Base-by-base conservation (phyloP, 176 grass and related monocot species). In the Olyra latifolia region DNA sequence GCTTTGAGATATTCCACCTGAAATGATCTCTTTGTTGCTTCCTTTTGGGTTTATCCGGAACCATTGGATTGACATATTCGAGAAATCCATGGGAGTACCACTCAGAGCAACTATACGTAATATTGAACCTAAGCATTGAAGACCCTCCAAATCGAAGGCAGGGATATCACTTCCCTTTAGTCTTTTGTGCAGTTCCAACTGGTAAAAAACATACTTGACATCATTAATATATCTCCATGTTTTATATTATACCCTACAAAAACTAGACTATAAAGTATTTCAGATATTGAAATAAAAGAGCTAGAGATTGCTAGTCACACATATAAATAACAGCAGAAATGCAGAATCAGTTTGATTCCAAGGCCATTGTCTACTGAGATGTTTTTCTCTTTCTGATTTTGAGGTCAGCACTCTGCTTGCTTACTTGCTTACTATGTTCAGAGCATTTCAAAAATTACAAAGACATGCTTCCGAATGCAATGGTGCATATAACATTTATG, bases 21-120 rank as follows among this genome's bases (percentile, higher is more conserved):
- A 91, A 91, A 97, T 97, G 27, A 90, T 81, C 85, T 97, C 93
- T 79, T 88, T 97, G 66, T 88, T 97, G 83, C 48, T 88, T 77
- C 71, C 93, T 74, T 83, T 87, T 58, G 93, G 85, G 42, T 88
- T 88, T 83, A 97, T 76, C 54, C 93, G 85, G 60, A 92, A 97
- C 93, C 93, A 97, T 30, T 93, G 90, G 53, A 93, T 85, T 72
- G 88, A 86, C 82, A 65, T 88, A 50, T 88, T 90, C 29, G 88
- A 86, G 12, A 96, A 81, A 81, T 93, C 90, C 60, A 81, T 87
- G 48, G 72, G 38, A 65, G 53, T 65, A 71, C 74, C 69, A 49
- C 27, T 69, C 28, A 66, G 74, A 67, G 63, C 60, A 82, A 92
- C 81, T 79, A 96, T 90, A 38, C 71, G 82, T 69, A 96, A 68